Conservation (phyloP, 2,329 filamentous ascomycete genomes). For the Madurella fahalii region DNA sequence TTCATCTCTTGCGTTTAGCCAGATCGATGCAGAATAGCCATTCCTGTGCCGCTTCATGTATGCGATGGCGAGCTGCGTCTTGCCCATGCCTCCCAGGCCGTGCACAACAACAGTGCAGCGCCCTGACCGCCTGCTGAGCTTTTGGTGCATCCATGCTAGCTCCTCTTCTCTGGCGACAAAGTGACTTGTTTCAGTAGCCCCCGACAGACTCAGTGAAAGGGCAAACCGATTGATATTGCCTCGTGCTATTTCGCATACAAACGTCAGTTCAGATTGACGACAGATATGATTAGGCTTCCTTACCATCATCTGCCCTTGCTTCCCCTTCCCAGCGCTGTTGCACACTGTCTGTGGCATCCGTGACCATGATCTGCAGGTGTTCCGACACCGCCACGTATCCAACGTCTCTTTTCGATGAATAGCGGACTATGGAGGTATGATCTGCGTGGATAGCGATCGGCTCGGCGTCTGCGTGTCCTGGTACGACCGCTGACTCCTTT, state of each 20-base stretch:
- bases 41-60: constrained; percentile 8
- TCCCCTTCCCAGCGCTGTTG: neutral
- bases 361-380: constrained; percentile 7
- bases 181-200: neutral
- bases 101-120: constrained; percentile 2
- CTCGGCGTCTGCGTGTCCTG: constrained; percentile 31
- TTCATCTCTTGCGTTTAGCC: constrained; percentile 39
- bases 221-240: neutral
- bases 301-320: constrained; percentile 1
- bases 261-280: too few relatives aligned
- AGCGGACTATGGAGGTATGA: constrained; percentile 34
- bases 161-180: constrained; percentile 9
- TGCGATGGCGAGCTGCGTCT: constrained; percentile 4
- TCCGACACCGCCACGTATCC: constrained; percentile 16
- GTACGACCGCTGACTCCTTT: constrained; percentile 33
- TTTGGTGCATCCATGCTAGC: constrained; percentile 4
- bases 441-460: constrained; percentile 32
- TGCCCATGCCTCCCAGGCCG: constrained; percentile 8
- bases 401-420: constrained; percentile 24
- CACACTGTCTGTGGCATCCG: neutral
- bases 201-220: neutral
- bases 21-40: constrained; percentile 39
- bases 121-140: constrained; percentile 2
- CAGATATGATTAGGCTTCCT: neutral
- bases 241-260: too few relatives aligned